Percentiles rank a stretch among this genome's conserved stretches.
Conservation (phyloP, 164 flowering plant genomes). For the Annona squamosa region DNA sequence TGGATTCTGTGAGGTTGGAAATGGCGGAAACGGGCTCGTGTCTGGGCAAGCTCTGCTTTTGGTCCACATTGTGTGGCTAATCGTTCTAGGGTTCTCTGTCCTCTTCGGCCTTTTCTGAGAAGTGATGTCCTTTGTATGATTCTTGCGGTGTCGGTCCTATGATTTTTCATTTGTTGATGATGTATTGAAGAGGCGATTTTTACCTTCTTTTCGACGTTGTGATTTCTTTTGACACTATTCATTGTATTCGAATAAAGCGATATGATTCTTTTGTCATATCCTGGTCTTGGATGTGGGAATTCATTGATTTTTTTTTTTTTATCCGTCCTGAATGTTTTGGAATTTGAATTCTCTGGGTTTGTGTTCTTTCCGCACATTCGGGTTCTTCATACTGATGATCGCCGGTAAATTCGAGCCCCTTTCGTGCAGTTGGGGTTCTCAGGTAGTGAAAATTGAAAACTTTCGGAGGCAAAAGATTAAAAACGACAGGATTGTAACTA, state of each 20-base stretch:
- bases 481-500: neutral
- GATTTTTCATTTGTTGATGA: neutral
- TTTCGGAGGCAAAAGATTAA: neutral
- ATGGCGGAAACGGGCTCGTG: slow-evolving; percentile 34
- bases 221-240: neutral
- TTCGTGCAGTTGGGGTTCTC: no score
- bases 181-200: slow-evolving; percentile 1
- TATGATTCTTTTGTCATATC: neutral
- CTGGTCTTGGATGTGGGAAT: neutral
- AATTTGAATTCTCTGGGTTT: neutral
- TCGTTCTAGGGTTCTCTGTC: slow-evolving; percentile 42
- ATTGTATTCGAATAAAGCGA: neutral
- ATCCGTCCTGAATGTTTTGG: neutral
- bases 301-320: no score
- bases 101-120: slow-evolving; percentile 14
- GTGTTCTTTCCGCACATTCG: neutral
- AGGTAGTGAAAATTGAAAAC: neutral
- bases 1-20: slow-evolving; percentile 57
- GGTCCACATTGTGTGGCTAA: slow-evolving; percentile 62
- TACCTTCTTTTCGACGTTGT: neutral
- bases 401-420: neutral
- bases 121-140: neutral
- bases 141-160: neutral
- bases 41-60: slow-evolving; percentile 52
- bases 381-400: neutral